Evolutionary conservation across 179 eudicot genomes (phyloP).

Genomic region (Silene coronaria): DNA sequence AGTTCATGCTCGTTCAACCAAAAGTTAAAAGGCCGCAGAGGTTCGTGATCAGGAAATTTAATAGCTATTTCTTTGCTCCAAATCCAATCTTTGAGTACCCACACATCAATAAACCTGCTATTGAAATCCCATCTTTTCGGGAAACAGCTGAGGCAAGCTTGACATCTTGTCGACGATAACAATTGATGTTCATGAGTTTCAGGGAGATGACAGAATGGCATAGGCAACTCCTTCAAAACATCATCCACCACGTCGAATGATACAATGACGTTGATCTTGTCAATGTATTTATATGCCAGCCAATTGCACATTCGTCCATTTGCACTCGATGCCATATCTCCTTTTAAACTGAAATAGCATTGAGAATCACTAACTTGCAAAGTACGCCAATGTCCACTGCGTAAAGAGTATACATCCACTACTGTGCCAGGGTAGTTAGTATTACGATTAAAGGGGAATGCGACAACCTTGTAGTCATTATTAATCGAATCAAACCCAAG

Average conservation of each 20-base stretch:
- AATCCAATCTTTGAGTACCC: slow-evolving; percentile 5
- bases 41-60: not conserved
- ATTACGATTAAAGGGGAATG: not conserved
- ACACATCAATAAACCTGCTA: not conserved
- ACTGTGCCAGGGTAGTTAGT: not conserved
- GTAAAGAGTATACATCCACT: not conserved
- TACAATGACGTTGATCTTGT: not conserved
- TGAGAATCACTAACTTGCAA: not conserved
- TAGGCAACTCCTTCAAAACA: not conserved
- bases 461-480: slow-evolving; percentile 5
- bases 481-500: not conserved
- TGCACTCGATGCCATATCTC: not conserved
- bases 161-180: not conserved
- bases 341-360: no score
- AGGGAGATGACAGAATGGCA: not conserved
- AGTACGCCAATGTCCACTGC: not conserved
- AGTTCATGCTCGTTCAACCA: slow-evolving; percentile 2
- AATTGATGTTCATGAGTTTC: not conserved
- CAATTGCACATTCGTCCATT: slow-evolving; percentile 10
- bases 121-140: not conserved
- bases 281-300: not conserved
- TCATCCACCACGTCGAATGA: slow-evolving; percentile 12
- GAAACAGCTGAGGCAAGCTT: slow-evolving; percentile 4
- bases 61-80: slow-evolving; percentile 1
- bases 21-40: not conserved